A percentile compares a stretch with the other conserved stretches of the same genome.
Evolutionary conservation across 2,329 filamentous ascomycete species (phyloP).

Genomic region (Cryphonectria carpinicola): DNA sequence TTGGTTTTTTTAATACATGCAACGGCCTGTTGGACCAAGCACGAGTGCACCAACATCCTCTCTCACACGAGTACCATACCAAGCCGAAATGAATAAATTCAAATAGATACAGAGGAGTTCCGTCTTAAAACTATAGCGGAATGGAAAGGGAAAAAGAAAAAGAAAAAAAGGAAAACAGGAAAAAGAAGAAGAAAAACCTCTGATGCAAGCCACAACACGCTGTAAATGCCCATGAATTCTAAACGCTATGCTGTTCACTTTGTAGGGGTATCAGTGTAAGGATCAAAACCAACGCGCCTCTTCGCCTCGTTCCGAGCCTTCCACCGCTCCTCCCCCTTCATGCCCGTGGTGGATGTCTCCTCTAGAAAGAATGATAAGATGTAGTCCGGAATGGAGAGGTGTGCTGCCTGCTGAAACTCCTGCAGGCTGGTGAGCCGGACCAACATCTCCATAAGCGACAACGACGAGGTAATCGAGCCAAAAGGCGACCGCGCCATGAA

Average conservation of each 20-base stretch:
- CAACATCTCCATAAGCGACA: constrained; percentile 85
- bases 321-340: constrained; percentile 51
- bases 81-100: not conserved
- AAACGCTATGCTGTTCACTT: constrained; percentile 30
- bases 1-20: too few relatives aligned
- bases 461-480: constrained; percentile 56
- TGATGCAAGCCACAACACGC: not conserved
- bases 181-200: not conserved
- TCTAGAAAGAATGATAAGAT: constrained; percentile 85
- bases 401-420: constrained; percentile 87
- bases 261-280: constrained; percentile 52
- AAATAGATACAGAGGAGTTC: not conserved
- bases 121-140: not conserved
- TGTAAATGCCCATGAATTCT: constrained; percentile 7
- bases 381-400: constrained; percentile 88
- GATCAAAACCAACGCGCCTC: constrained; percentile 58
- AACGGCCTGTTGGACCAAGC: too few relatives aligned
- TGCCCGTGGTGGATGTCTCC: constrained; percentile 57
- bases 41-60: too few relatives aligned
- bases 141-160: not conserved
- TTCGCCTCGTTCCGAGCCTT: constrained; percentile 51
- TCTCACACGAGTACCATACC: too few relatives aligned
- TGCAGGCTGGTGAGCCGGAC: constrained; percentile 85
- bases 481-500: constrained; percentile 52
- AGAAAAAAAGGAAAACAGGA: not conserved